Evolutionary conservation across 1,284 basidiomycete species (phyloP), one percentile per base, ranked within the genome.

Genomic region (Cutaneotrichosporon cutaneum): DNA sequence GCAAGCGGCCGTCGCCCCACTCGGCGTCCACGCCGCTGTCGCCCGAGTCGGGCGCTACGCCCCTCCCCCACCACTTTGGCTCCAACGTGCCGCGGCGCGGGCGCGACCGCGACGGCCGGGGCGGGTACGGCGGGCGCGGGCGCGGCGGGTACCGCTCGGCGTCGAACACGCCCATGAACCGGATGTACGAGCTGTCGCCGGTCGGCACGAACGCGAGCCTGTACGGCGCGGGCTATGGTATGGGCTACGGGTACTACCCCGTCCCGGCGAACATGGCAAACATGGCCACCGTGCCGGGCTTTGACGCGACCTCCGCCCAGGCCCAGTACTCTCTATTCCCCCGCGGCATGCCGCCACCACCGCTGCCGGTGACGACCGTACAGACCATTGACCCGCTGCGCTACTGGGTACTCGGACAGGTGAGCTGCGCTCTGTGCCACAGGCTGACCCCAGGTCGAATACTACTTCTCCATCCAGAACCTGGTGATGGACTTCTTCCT

Each of bases 401-500:
- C 59, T 87, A 83, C 70, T 86, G 85, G 71, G 81, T 93, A 30
- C 83, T 92, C 32, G 88, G 86, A 5, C 90, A 81, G 70, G 75
- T 77, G 55, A 68, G 73, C 63, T 44, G n/a, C 4, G 10, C 3
- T 14, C 33, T 2, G 7, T 10, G 13, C 8, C 7, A 36, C 30
- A n/a, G 27, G 56, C 62, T 62, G 42, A 65, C 56, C 13, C 14
- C 64, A 94, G 78, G 80, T 94, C 61, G 92, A 94, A 78, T 94
- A 92, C 77, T 94, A 94, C 80, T 83, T 94, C 65, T 90, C 90
- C 72, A 83, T 87, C 63, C 87, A 94, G 71, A 94, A 94, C 74
- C 83, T 95, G 80, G 88, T 85, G 21, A 85, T 87, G 75, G 92
- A 95, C 77, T 84, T 90, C 68, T 94, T 85, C 80, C 82, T 95